Evolutionary conservation across 495 filamentous ascomycete genomes (phyloP).

Genomic region (Cryomyces minteri): DNA sequence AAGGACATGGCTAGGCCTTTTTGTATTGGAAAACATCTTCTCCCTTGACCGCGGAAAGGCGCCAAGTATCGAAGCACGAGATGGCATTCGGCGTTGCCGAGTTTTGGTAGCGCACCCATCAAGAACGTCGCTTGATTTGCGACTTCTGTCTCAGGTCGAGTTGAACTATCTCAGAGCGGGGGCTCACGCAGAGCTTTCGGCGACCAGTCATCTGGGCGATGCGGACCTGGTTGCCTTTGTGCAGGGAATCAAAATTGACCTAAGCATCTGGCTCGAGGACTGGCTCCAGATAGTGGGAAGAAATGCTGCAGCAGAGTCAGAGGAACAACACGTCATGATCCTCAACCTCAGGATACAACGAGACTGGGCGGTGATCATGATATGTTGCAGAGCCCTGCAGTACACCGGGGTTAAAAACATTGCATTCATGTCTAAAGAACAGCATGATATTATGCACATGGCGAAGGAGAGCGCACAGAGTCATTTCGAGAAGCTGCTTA

Average conservation of each 20-base stretch:
- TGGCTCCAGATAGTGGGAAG: slow-evolving; percentile 3
- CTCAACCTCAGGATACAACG: slow-evolving; percentile 10
- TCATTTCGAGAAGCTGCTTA: slow-evolving; percentile 22
- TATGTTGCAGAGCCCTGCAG: slow-evolving; percentile 6
- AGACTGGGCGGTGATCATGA: slow-evolving; percentile 8
- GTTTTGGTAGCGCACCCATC: slow-evolving; percentile 25
- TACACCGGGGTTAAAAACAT: slow-evolving; percentile 10
- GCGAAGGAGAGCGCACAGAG: slow-evolving; percentile 30
- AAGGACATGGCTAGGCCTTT: no score
- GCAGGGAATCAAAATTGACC: slow-evolving; percentile 2
- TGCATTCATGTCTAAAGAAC: slow-evolving; percentile 25
- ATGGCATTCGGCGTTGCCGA: slow-evolving; percentile 24
- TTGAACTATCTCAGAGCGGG: slow-evolving; percentile 20
- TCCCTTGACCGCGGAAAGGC: slow-evolving; percentile 31
- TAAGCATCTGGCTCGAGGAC: slow-evolving; percentile 7
- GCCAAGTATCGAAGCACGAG: slow-evolving; percentile 23
- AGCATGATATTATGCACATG: slow-evolving; percentile 25
- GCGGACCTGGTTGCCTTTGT: slow-evolving; percentile 13
- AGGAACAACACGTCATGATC: slow-evolving; percentile 1
- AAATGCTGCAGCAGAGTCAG: neutral
- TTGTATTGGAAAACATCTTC: slow-evolving; percentile 6
- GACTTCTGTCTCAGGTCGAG: slow-evolving; percentile 33
- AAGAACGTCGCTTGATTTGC: slow-evolving; percentile 27
- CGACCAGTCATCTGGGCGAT: slow-evolving; percentile 4
- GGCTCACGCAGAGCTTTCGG: neutral